Evolutionary conservation across 129 eudicot genomes (phyloP).

Genomic region (Tagetes patula): DNA sequence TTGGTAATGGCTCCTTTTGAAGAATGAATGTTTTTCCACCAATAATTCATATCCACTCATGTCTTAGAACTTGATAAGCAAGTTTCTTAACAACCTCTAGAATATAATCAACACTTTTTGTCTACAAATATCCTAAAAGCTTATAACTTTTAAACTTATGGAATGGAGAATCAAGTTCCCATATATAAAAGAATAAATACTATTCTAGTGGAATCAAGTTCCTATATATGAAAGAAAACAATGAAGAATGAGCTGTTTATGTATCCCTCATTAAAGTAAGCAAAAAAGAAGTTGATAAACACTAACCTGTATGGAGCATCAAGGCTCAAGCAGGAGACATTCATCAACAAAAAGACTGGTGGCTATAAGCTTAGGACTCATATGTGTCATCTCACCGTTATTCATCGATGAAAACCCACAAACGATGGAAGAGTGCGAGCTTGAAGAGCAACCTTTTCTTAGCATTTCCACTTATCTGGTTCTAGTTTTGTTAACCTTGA

Average conservation of each 20-base stretch:
- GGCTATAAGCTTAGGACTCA: constrained; percentile 53
- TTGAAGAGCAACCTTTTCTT: constrained; percentile 45
- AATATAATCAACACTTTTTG: constrained; percentile 21
- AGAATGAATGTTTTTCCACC: too few species aligned
- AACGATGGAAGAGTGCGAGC: constrained; percentile 42
- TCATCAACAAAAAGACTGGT: constrained; percentile 54
- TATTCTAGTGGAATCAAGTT: constrained; percentile 31
- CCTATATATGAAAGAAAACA: constrained; percentile 29
- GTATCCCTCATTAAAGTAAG: constrained; percentile 4
- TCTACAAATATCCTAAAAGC: constrained; percentile 23
- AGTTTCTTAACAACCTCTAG: background rate
- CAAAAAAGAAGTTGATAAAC: constrained; percentile 7
- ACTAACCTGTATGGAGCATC: constrained; percentile 43
- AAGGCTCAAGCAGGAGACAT: constrained; percentile 34
- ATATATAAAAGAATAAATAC: constrained; percentile 26
- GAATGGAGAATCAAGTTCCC: constrained; percentile 27
- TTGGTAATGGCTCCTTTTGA: too few species aligned
- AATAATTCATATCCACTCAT: too few species aligned
- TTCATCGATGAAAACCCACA: constrained; percentile 49
- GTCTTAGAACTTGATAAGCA: background rate
- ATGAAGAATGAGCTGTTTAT: background rate
- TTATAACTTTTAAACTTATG: constrained; percentile 12
- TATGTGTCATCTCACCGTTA: constrained; percentile 75
- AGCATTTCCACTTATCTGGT: constrained; percentile 46
- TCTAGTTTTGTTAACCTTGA: constrained; percentile 51